Evolutionary conservation across 1,284 basidiomycete genomes (phyloP).

Genomic region (Puccinia novopanici): DNA sequence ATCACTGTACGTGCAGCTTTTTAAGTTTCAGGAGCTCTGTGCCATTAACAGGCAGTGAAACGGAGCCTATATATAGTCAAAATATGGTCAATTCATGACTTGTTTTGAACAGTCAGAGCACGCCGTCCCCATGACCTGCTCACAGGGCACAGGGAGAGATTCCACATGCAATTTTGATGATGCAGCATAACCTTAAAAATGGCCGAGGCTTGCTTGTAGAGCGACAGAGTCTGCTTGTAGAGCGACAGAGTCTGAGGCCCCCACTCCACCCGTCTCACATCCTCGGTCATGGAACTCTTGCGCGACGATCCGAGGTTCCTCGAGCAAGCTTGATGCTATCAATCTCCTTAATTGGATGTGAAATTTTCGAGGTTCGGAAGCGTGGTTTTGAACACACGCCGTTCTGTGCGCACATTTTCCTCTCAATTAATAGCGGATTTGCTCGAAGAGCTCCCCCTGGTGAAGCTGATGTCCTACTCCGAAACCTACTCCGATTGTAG

Average conservation of each 20-base stretch:
- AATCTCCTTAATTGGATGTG: not conserved
- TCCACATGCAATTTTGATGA: not conserved
- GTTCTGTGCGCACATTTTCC: not conserved
- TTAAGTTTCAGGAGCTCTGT: slow-evolving; percentile 1
- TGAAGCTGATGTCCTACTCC: too few species aligned
- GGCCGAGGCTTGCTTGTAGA: not conserved
- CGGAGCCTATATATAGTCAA: too few species aligned
- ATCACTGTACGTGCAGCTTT: not conserved
- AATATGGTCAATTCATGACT: not conserved
- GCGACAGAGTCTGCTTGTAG: too few species aligned
- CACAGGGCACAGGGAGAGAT: too few species aligned
- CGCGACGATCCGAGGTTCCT: not conserved
- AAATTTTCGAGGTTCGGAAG: not conserved
- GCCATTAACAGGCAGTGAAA: not conserved
- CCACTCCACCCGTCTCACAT: not conserved
- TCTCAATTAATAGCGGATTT: too few species aligned
- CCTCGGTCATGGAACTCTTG: not conserved
- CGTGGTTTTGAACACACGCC: not conserved
- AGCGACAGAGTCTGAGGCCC: not conserved
- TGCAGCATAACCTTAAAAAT: not conserved
- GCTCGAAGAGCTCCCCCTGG: too few species aligned
- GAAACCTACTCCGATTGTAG: too few species aligned
- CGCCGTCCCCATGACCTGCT: too few species aligned
- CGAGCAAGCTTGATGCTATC: not conserved
- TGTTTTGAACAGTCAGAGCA: not conserved